Evolutionary conservation across 139 green algal genomes (phyloP).

Genomic region (Zygnema circumcarinatum): DNA sequence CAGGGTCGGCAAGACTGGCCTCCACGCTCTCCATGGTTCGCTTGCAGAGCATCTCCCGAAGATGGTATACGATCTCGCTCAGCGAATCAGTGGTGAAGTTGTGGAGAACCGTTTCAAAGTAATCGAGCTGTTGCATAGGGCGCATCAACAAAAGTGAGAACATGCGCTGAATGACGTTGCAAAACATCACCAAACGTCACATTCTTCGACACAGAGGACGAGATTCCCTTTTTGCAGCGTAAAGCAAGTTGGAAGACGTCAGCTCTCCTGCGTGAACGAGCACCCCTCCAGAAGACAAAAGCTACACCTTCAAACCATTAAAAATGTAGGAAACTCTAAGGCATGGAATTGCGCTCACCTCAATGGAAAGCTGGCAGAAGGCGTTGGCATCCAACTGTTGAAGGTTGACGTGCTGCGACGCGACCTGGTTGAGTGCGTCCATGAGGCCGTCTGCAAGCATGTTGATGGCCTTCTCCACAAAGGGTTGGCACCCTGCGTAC

Average conservation of each 20-base stretch:
- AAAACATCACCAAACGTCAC: no score
- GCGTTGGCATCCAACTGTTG: slow-evolving; percentile 48
- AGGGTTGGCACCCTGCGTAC: slow-evolving; percentile 27
- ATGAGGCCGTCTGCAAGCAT: slow-evolving; percentile 48
- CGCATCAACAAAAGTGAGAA: no score
- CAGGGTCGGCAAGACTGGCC: not conserved
- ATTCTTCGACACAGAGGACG: no score
- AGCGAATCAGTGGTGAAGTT: slow-evolving; percentile 13
- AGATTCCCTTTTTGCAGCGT: no score
- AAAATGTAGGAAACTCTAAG: no score
- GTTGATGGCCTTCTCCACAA: slow-evolving; percentile 46
- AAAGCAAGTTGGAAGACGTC: no score
- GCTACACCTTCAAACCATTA: no score
- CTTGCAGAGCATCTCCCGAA: slow-evolving; percentile 24
- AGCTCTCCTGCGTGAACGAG: no score
- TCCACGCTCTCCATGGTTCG: slow-evolving; percentile 14
- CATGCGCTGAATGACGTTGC: no score
- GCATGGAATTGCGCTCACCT: no score
- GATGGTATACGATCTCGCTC: slow-evolving; percentile 38
- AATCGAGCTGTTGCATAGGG: slow-evolving; percentile 5
- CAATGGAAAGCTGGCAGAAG: slow-evolving; percentile 50
- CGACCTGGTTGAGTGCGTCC: slow-evolving; percentile 39
- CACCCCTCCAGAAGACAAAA: no score
- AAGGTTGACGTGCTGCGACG: slow-evolving; percentile 13
- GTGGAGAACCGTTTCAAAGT: slow-evolving; percentile 13